Percentiles rank a stretch among this genome's conserved stretches.
Evolutionary conservation across 768 basidiomycete genomes (phyloP).

Genomic region (Xerocomus brunneocitrinus): DNA sequence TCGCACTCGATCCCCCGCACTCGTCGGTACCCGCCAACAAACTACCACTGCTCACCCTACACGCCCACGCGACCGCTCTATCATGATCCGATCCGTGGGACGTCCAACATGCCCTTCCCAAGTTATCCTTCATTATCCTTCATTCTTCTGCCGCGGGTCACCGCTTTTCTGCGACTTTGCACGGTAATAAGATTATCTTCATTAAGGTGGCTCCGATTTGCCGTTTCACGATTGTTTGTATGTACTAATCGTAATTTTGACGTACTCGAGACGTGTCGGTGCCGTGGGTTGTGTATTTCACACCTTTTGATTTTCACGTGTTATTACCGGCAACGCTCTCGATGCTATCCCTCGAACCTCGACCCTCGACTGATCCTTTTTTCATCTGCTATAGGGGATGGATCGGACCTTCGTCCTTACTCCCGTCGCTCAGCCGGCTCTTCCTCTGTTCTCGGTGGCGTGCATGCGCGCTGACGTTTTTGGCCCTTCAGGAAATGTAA

Average conservation of each 20-base stretch:
- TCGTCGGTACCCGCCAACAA: constrained; percentile 2
- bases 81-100: constrained; percentile 19
- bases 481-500: constrained; percentile 2
- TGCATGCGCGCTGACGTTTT: constrained; percentile 13
- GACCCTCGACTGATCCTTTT: constrained; percentile 8
- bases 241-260: constrained; percentile 17
- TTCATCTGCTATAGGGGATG: neutral
- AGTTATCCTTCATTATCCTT: constrained; percentile 1
- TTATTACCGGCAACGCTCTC: constrained; percentile 17
- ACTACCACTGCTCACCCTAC: neutral
- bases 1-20: constrained; percentile 23
- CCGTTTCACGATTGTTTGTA: constrained; percentile 11
- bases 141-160: constrained; percentile 2
- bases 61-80: neutral
- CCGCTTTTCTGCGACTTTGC: constrained; percentile 5
- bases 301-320: constrained; percentile 19
- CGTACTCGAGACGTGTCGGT: constrained; percentile 26
- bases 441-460: constrained; percentile 5
- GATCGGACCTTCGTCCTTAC: constrained; percentile 11
- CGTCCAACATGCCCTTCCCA: constrained; percentile 3
- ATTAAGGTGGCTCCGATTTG: constrained; percentile 19
- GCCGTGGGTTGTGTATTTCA: constrained; percentile 16
- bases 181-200: constrained; percentile 24
- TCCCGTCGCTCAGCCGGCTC: constrained; percentile 1
- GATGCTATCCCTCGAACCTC: neutral